These are phyloP conservation scores for Mantamonas sphyraenae DNA, from an alignment of 78 protist species.

Conservation along the genomic window DNA sequence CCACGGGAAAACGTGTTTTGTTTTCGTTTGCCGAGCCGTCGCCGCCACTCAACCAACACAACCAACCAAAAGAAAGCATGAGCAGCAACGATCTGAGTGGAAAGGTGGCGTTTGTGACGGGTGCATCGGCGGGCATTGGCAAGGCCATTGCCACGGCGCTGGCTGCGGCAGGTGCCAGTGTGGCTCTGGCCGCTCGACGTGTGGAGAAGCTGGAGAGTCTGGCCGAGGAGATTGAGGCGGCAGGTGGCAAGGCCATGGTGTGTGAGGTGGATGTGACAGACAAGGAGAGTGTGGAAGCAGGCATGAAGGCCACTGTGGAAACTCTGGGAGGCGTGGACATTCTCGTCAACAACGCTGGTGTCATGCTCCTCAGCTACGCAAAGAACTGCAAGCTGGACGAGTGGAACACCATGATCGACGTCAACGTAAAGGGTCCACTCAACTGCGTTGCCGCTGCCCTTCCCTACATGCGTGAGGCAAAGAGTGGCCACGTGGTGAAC, in stretches of 20 bases:
- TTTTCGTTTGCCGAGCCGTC: too few species aligned
- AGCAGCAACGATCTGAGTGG: too few species aligned
- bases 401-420: conserved; percentile 13
- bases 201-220: too few species aligned
- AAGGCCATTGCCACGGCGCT: neutral
- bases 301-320: neutral
- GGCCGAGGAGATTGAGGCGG: neutral
- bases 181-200: neutral
- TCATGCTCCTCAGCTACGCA: conserved; percentile 12
- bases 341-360: conserved; percentile 9
- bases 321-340: conserved; percentile 1
- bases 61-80: too few species aligned
- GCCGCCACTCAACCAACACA: too few species aligned
- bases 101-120: neutral
- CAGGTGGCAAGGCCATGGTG: neutral
- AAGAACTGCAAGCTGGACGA: neutral
- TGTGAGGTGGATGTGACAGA: neutral
- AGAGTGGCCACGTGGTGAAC: conserved; percentile 5
- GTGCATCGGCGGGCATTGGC: neutral
- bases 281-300: neutral
- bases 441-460: conserved; percentile 9
- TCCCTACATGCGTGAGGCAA: neutral
- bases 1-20: too few species aligned
- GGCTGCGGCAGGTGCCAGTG: neutral
- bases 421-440: conserved; percentile 16